A percentile compares a stretch with the other conserved stretches of the same genome.
Evolutionary conservation across 75 land plant genomes (phyloP).

Genomic region (Selaginella moellendorffii): DNA sequence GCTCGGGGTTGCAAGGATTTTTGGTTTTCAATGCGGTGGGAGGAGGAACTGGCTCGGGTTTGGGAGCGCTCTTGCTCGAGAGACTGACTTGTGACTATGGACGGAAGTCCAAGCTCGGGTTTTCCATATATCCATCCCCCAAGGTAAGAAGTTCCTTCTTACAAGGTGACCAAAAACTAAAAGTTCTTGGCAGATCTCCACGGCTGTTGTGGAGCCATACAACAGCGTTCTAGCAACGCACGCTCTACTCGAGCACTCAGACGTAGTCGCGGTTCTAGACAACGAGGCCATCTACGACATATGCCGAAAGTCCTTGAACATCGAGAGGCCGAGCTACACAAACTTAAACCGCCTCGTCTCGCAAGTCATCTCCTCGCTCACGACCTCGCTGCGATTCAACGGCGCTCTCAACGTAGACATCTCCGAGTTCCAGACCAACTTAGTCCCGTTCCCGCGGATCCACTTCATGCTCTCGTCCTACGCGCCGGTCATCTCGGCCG

Average conservation of each 20-base stretch:
- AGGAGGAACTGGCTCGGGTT: constrained; percentile 1
- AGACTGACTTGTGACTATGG: constrained; percentile 6
- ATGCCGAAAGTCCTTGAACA: constrained; percentile 36
- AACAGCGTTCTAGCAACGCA: constrained; percentile 11
- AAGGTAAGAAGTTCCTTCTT: no score
- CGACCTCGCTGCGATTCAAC: constrained; percentile 52
- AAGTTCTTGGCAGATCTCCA: constrained; percentile 2
- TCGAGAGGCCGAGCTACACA: constrained; percentile 35
- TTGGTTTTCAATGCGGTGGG: constrained; percentile 6
- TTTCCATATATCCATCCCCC: constrained; percentile 8
- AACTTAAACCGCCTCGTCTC: constrained; percentile 16
- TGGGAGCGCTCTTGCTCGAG: not conserved
- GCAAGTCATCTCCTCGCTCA: constrained; percentile 48
- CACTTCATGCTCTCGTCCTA: constrained; percentile 58
- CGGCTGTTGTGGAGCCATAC: constrained; percentile 9
- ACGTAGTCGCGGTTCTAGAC: constrained; percentile 19
- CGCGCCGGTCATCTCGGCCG: constrained; percentile 41
- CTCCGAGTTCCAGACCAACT: constrained; percentile 22
- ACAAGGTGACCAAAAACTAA: no score
- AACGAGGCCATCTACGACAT: constrained; percentile 52
- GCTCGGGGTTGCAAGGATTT: constrained; percentile 9
- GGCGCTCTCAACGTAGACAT: constrained; percentile 50
- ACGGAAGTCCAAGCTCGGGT: constrained; percentile 2
- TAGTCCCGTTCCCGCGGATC: constrained; percentile 31
- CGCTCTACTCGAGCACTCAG: constrained; percentile 11